phyloP scores from a whole-genome alignment of 345 rosid species.

The Linum usitatissimum region DNA sequence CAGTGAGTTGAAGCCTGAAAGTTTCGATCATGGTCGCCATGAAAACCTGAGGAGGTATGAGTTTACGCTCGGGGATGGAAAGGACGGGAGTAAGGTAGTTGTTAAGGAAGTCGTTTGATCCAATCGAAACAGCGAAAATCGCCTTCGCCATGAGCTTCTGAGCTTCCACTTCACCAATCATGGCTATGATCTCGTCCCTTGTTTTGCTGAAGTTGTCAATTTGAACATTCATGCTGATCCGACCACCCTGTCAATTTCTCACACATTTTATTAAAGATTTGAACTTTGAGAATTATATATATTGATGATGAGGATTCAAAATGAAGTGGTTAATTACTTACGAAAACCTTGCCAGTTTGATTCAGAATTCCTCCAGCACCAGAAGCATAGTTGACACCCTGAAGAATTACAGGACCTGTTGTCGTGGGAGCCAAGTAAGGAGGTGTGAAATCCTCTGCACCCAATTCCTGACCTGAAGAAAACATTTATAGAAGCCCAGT shows the following conservation, averaged over 20 bases:
- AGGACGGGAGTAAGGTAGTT: conserved; percentile 31
- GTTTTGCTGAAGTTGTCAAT: conserved; percentile 43
- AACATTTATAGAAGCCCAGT: neutral
- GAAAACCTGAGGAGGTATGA: neutral
- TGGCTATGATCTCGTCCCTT: conserved; percentile 33
- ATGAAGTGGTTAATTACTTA: too few relatives aligned
- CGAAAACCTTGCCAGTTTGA: conserved; percentile 24
- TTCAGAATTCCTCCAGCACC: conserved; percentile 9
- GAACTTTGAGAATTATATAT: too few relatives aligned
- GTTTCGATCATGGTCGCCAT: neutral
- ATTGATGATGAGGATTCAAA: too few relatives aligned
- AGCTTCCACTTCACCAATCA: conserved; percentile 34
- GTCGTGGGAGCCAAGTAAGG: conserved; percentile 15
- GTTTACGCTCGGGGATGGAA: neutral
- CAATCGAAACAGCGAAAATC: conserved; percentile 23
- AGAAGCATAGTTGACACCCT: conserved; percentile 11
- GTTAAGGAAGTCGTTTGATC: conserved; percentile 39
- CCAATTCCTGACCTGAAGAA: neutral
- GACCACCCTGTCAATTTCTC: conserved; percentile 21
- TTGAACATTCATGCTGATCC: conserved; percentile 21
- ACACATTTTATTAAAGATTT: too few relatives aligned
- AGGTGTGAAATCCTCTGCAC: neutral
- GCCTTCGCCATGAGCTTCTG: conserved; percentile 14
- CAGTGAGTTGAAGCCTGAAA: neutral
- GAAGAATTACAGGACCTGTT: neutral